phyloP scores from a whole-genome alignment of 345 rosid genomes.

The Salix dunnii region DNA sequence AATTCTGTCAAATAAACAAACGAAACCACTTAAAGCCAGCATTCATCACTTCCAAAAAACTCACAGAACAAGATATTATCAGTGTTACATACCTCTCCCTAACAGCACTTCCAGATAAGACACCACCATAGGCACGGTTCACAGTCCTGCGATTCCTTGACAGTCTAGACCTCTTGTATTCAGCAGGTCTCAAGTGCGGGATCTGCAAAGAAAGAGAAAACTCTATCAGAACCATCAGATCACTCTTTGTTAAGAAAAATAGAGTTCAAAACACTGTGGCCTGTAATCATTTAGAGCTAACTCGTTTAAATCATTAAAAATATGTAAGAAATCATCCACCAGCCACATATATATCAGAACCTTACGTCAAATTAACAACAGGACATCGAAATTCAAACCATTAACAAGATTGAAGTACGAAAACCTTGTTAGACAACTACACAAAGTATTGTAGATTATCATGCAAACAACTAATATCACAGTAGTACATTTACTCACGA shows the following conservation, averaged over 20 bases:
- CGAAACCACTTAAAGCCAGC: background rate
- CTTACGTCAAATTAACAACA: background rate
- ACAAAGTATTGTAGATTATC: background rate
- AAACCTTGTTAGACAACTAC: background rate
- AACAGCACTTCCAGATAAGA: conserved; percentile 28
- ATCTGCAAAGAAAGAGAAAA: conserved; percentile 6
- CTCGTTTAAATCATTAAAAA: background rate
- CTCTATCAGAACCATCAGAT: background rate
- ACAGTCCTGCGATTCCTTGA: conserved; percentile 30
- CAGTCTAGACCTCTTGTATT: conserved; percentile 31
- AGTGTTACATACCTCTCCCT: conserved; percentile 21
- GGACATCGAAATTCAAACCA: background rate
- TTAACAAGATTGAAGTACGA: background rate
- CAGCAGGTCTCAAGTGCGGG: conserved; percentile 34
- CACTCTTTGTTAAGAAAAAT: no score
- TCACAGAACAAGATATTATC: background rate
- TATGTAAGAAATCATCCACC: background rate
- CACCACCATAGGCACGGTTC: conserved; percentile 33
- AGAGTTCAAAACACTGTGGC: background rate
- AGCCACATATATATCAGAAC: background rate
- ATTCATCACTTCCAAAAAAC: background rate
- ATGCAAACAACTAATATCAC: background rate
- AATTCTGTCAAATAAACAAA: conserved; percentile 2
- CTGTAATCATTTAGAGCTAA: background rate
- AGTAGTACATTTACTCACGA: background rate